Percentiles rank a stretch among this genome's conserved stretches.
Evolutionary conservation across 2,329 filamentous ascomycete genomes (phyloP).

Genomic region (Fusarium caatingaense): DNA sequence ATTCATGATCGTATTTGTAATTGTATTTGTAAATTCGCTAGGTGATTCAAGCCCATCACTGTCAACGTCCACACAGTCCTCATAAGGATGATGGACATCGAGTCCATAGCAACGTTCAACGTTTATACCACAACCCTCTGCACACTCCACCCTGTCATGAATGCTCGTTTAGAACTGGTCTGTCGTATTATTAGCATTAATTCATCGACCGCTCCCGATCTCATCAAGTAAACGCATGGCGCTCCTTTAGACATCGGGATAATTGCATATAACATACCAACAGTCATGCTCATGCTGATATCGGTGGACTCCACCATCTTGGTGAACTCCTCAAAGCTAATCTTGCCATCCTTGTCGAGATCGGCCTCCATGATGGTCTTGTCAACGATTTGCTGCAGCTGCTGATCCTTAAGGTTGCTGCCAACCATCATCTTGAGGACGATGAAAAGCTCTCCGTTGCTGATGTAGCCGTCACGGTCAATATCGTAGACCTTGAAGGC

Average conservation of each 20-base stretch:
- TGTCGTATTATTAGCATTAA: conserved; percentile 24
- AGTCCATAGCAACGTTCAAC: conserved; percentile 6
- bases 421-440: conserved; percentile 99
- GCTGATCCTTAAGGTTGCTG: conserved; percentile 98
- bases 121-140: conserved; percentile 4
- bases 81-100: not conserved
- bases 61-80: conserved; percentile 8
- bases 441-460: conserved; percentile 98
- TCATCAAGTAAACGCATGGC: not conserved
- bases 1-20: conserved; percentile 45
- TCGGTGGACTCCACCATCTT: conserved; percentile 98
- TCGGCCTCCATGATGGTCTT: conserved; percentile 99
- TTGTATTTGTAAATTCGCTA: conserved; percentile 42
- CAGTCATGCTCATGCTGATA: conserved; percentile 79
- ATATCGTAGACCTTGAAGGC: conserved; percentile 99
- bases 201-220: not conserved
- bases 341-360: conserved; percentile 94
- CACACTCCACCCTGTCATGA: conserved; percentile 8
- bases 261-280: conserved; percentile 62
- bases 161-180: conserved; percentile 40
- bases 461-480: conserved; percentile 97
- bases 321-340: conserved; percentile 98
- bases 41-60: conserved; percentile 26
- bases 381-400: conserved; percentile 98
- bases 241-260: not conserved